phyloP scores from a whole-genome alignment of 2,329 filamentous ascomycete species.

The Leptographium lundbergii region DNA sequence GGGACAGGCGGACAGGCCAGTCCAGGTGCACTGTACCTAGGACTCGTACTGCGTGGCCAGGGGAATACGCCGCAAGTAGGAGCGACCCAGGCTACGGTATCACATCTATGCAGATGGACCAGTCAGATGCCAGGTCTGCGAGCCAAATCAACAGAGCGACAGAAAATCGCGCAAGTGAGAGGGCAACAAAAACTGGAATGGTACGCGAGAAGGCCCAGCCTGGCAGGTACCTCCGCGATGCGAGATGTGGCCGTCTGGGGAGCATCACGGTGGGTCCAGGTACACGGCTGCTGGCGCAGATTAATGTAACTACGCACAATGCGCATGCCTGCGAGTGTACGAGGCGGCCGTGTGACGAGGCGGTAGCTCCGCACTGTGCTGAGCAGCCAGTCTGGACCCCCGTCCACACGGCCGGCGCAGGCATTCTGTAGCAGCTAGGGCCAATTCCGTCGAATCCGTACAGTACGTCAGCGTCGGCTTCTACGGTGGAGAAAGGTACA shows the following conservation, averaged over 20 bases:
- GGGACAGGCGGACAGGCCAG: no score
- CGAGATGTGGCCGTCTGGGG: slow-evolving; percentile 13
- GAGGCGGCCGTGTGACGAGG: not conserved
- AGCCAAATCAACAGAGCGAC: not conserved
- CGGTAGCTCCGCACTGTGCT: not conserved
- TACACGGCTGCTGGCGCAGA: slow-evolving; percentile 17
- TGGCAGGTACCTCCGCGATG: slow-evolving; percentile 17
- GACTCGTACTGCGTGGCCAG: no score
- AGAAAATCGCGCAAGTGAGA: slow-evolving; percentile 7
- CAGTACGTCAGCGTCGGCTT: slow-evolving; percentile 1
- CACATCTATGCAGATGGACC: not conserved
- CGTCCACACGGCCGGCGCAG: not conserved
- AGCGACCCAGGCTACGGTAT: not conserved
- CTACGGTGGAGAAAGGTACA: slow-evolving; percentile 3
- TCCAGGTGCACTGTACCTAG: not conserved
- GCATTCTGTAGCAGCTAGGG: not conserved
- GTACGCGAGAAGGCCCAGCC: slow-evolving; percentile 14
- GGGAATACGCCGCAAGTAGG: not conserved
- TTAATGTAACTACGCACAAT: slow-evolving; percentile 15
- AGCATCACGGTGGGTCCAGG: slow-evolving; percentile 12
- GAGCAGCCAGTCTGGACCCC: no score
- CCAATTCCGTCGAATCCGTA: not conserved
- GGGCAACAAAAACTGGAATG: slow-evolving; percentile 4
- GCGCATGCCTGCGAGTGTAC: not conserved
- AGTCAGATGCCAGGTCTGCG: not conserved